Conservation (phyloP, 2,329 filamentous ascomycete species). For the Tolypocladium ophioglossoides region DNA sequence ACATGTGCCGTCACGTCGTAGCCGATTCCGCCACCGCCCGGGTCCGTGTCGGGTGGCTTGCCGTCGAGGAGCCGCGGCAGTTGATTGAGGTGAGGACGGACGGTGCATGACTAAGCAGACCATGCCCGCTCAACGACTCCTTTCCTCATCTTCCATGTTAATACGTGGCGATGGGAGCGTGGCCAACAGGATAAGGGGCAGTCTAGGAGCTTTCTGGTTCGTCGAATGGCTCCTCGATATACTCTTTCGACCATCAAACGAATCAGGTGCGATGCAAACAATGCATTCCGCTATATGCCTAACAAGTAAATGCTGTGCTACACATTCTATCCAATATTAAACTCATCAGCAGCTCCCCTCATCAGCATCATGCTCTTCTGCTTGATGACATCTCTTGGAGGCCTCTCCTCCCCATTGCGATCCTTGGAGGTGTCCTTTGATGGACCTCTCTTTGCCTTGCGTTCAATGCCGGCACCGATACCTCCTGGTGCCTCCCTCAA, state of each 20-base stretch:
- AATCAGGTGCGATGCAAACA: not conserved
- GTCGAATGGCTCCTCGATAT: not conserved
- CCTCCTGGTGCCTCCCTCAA: slow-evolving; percentile 79
- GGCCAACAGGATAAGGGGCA: not conserved
- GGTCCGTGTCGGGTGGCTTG: not conserved
- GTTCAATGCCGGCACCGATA: slow-evolving; percentile 52
- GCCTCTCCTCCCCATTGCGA: slow-evolving; percentile 18
- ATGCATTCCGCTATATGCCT: not conserved
- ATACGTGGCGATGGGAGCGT: not conserved
- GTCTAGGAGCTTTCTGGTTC: not conserved
- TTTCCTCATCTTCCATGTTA: too few species aligned
- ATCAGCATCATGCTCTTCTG: slow-evolving; percentile 55
- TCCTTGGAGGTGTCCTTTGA: slow-evolving; percentile 9
- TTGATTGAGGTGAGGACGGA: not conserved
- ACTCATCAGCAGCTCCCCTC: slow-evolving; percentile 54
- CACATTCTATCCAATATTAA: slow-evolving; percentile 49
- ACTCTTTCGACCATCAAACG: not conserved
- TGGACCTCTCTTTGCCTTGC: slow-evolving; percentile 29
- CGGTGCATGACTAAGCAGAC: slow-evolving; percentile 2
- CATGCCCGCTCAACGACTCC: too few species aligned
- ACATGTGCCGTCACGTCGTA: not conserved
- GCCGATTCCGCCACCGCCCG: not conserved
- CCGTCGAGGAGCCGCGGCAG: not conserved
- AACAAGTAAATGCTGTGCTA: not conserved
- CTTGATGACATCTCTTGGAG: slow-evolving; percentile 36